A percentile compares a stretch with the other conserved stretches of the same genome.
These are phyloP conservation scores for Colletotrichum sublineola DNA, from an alignment of 2,329 filamentous ascomycete species.

Conservation along the genomic window DNA sequence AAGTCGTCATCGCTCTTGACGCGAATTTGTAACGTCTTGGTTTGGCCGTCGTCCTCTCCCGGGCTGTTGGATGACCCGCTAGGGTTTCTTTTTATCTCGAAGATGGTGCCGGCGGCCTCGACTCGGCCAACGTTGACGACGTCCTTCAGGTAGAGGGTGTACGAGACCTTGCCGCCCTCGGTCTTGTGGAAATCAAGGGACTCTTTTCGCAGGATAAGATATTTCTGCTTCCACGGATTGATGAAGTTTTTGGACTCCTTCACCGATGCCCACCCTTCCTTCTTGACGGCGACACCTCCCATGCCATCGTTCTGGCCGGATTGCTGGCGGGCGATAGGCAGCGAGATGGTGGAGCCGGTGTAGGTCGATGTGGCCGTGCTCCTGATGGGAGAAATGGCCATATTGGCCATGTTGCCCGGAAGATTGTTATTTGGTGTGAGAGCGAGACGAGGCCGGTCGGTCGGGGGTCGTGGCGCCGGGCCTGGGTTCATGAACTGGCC, in stretches of 20 bases:
- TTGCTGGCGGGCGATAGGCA: conserved; percentile 75
- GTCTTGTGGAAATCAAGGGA: conserved; percentile 95
- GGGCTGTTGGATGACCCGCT: conserved; percentile 78
- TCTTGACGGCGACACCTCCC: conserved; percentile 80
- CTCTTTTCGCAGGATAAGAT: conserved; percentile 91
- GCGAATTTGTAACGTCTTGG: conserved; percentile 88
- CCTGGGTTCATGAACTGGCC: conserved; percentile 96
- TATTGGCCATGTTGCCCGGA: conserved; percentile 82
- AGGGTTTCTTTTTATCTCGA: conserved; percentile 87
- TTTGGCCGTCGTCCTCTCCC: conserved; percentile 82
- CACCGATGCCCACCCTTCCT: conserved; percentile 85
- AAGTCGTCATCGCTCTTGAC: conserved; percentile 97
- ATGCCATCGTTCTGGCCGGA: conserved; percentile 72
- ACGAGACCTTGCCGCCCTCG: conserved; percentile 88
- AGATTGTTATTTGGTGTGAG: conserved; percentile 81
- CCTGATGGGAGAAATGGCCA: conserved; percentile 80
- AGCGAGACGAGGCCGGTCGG: conserved; percentile 83
- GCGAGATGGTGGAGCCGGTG: conserved; percentile 78
- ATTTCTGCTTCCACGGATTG: conserved; percentile 90
- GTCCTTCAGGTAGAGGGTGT: conserved; percentile 86
- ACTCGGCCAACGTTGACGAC: conserved; percentile 92
- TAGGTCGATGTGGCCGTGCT: conserved; percentile 75
- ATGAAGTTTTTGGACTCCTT: conserved; percentile 93
- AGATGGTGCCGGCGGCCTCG: conserved; percentile 90
- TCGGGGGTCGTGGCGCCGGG: conserved; percentile 90